phyloP scores from a whole-genome alignment of 2,329 filamentous ascomycete genomes.

The Blastomyces parvus region DNA sequence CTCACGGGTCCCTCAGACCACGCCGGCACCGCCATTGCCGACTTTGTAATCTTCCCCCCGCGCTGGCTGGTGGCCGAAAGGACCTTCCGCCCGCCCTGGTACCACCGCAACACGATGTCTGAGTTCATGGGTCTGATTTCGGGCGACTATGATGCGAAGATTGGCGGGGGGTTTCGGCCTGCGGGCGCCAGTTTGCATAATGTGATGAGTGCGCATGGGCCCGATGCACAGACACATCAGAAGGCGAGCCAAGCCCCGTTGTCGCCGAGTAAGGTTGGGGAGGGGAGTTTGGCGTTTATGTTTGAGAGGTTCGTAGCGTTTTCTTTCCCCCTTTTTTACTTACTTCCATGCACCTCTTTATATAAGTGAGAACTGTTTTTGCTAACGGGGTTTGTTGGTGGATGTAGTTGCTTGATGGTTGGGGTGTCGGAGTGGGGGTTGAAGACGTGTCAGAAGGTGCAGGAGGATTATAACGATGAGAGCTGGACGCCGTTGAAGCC shows the following conservation, averaged over 20 bases:
- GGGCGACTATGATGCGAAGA: slow-evolving; percentile 53
- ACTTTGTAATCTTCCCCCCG: slow-evolving; percentile 57
- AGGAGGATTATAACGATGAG: slow-evolving; percentile 66
- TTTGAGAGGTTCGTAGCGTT: slow-evolving; percentile 43
- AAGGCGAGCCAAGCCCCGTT: slow-evolving; percentile 45
- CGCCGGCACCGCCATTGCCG: slow-evolving; percentile 53
- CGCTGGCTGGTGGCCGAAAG: slow-evolving; percentile 54
- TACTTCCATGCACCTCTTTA: not conserved
- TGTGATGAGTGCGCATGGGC: slow-evolving; percentile 60
- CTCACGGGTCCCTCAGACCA: slow-evolving; percentile 50
- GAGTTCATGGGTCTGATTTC: slow-evolving; percentile 58
- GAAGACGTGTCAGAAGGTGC: slow-evolving; percentile 60
- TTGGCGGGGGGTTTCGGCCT: slow-evolving; percentile 48
- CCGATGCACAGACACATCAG: slow-evolving; percentile 48
- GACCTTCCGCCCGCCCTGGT: slow-evolving; percentile 54
- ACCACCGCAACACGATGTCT: slow-evolving; percentile 56
- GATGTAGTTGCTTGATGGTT: slow-evolving; percentile 53
- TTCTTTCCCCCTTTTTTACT: not conserved
- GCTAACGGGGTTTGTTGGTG: slow-evolving; percentile 28
- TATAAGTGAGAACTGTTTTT: slow-evolving; percentile 12
- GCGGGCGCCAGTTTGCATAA: slow-evolving; percentile 58
- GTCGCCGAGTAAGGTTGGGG: slow-evolving; percentile 48
- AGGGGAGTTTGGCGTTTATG: slow-evolving; percentile 56
- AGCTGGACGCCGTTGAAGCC: slow-evolving; percentile 64
- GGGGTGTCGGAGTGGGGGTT: slow-evolving; percentile 65